These are phyloP conservation scores for Geranium brycei DNA, from an alignment of 345 rosid genomes.

Conservation along the genomic window DNA sequence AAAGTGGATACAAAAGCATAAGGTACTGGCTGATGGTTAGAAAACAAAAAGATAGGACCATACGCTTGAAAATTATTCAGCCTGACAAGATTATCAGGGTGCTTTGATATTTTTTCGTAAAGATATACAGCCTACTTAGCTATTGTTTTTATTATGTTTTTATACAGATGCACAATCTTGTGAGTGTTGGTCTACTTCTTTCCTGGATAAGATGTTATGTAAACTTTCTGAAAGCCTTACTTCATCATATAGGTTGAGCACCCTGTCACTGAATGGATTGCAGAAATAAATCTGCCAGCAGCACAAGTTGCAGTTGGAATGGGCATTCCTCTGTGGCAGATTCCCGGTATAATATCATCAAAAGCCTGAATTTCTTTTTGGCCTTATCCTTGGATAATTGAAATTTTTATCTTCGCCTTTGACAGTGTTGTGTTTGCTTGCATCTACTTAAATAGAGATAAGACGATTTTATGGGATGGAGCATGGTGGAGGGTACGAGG, in stretches of 20 bases:
- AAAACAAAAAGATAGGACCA: no score
- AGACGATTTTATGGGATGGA: conserved; percentile 91
- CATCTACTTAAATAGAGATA: conserved; percentile 42
- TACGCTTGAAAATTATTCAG: no score
- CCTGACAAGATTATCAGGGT: no score
- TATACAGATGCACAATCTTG: no score
- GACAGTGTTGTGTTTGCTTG: conserved; percentile 6
- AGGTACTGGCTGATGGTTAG: no score
- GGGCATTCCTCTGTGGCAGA: conserved; percentile 97
- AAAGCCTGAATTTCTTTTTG: background rate
- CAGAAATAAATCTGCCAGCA: conserved; percentile 90
- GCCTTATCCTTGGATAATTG: conserved; percentile 6
- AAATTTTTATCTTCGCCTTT: background rate
- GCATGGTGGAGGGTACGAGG: conserved; percentile 82
- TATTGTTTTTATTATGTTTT: no score
- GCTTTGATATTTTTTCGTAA: no score
- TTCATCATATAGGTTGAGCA: conserved; percentile 67
- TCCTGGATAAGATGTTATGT: no score
- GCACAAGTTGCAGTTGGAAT: conserved; percentile 98
- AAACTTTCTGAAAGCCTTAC: no score
- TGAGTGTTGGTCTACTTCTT: no score
- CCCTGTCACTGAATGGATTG: conserved; percentile 99
- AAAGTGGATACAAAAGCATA: no score
- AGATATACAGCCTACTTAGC: no score
- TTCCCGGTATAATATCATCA: conserved; percentile 52